Base-by-base conservation (phyloP, 257 asterid species). In the Nicotiana attenuata region DNA sequence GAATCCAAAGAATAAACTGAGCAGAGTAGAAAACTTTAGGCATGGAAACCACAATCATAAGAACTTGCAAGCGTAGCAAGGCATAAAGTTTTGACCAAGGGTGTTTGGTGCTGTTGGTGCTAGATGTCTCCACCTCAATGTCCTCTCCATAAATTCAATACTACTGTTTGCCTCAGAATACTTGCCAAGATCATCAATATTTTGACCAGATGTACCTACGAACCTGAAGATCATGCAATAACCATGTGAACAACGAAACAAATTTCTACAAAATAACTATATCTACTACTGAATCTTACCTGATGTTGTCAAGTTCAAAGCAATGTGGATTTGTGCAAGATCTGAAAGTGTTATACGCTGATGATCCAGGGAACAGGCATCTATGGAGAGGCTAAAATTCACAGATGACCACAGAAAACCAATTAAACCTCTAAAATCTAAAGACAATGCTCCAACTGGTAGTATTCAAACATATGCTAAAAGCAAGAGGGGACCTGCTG, bases 61-160 rank as follows among this genome's bases (percentile, higher is more conserved):
- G 41, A 22, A 73, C 61, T 73, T 73, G 15, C 22, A 73, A 24
- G 61, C 16, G 61, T 50, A 47, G 61, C 22, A 73, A 87, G 15
- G 80, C 33, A 61, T 28, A 65, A 81, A 63, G 82, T 83, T 29
- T 60, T 76, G 82, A 94, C 99, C 99, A 85, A 96, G 97, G 81
- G 99, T 96, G 81, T 92, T 96, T 60, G 98, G 98, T 59, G 98
- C 93, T 10, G 99, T 92, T 77, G 99, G 99, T 85, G 98, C 98
- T 53, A 96, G 76, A 89, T 94, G 99, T 84, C 99, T 91, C 98
- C 99, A 96, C 91, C 91, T 89, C 90, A 96, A 81, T 57, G 98
- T 94, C 91, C 99, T 91, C 87, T 94, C 99, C 91, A 96, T 76
- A 83, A 92, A 94, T 75, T 85, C 97, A 78, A 93, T 86, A 85